phyloP scores from a whole-genome alignment of 768 basidiomycete genomes.

The Leucocoprinus sp. region DNA sequence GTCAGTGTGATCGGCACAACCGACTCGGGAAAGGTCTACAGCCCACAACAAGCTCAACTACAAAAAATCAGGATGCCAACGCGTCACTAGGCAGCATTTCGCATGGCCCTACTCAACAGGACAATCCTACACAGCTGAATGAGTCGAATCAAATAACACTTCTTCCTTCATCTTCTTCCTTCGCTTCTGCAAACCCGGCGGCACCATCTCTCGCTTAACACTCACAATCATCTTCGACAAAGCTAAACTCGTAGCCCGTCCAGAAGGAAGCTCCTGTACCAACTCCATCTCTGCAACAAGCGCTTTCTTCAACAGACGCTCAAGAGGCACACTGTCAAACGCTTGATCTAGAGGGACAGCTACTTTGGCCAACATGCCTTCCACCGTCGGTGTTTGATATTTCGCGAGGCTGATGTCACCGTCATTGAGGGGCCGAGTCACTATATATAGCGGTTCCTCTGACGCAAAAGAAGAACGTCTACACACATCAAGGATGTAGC shows the following conservation, averaged over 20 bases:
- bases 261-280: neutral
- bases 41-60: no score
- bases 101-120: neutral
- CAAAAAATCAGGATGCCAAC: no score
- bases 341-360: constrained; percentile 11
- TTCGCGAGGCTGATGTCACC: neutral
- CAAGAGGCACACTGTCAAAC: constrained; percentile 15
- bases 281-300: constrained; percentile 4
- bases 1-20: no score
- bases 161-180: neutral
- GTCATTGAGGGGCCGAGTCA: neutral
- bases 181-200: neutral
- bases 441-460: constrained; percentile 1
- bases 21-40: no score
- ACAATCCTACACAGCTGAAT: neutral
- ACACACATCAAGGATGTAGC: neutral
- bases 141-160: neutral
- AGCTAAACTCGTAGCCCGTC: neutral
- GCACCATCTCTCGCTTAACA: neutral
- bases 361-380: constrained; percentile 14
- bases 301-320: constrained; percentile 17
- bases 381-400: constrained; percentile 14
- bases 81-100: no score
- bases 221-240: neutral
- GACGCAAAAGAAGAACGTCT: neutral